These are phyloP conservation scores for Podaxis mareebaensis DNA, from an alignment of 768 basidiomycete species.

Conservation along the genomic window DNA sequence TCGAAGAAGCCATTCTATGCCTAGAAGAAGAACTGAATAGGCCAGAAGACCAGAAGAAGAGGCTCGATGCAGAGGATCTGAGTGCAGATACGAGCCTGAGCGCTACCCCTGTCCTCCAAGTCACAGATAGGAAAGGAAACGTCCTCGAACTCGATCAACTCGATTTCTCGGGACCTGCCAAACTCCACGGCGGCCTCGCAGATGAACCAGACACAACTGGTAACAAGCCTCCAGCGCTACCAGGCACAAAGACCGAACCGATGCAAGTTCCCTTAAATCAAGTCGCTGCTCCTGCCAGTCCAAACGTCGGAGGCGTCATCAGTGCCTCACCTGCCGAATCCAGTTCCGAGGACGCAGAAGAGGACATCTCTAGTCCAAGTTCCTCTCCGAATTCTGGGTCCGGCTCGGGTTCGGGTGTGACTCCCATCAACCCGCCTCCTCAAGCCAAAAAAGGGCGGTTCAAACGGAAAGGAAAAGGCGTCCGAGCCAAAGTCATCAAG, in stretches of 20 bases:
- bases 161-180: slow-evolving; percentile 59
- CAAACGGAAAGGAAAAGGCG: slow-evolving; percentile 21
- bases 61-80: slow-evolving; percentile 51
- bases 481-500: slow-evolving; percentile 19
- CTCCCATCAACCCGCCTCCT: slow-evolving; percentile 18
- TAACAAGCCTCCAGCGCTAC: slow-evolving; percentile 16
- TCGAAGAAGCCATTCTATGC: slow-evolving; percentile 80
- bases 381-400: background rate
- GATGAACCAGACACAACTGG: slow-evolving; percentile 18
- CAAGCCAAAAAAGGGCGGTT: slow-evolving; percentile 20
- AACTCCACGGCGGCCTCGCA: slow-evolving; percentile 16
- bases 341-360: slow-evolving; percentile 24
- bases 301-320: slow-evolving; percentile 2
- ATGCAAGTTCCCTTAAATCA: slow-evolving; percentile 43
- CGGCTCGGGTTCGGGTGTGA: slow-evolving; percentile 3
- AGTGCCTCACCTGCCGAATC: slow-evolving; percentile 14
- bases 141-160: slow-evolving; percentile 43
- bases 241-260: slow-evolving; percentile 40
- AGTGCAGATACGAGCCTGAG: slow-evolving; percentile 50
- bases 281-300: slow-evolving; percentile 24
- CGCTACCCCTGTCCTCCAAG: slow-evolving; percentile 50
- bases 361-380: slow-evolving; percentile 4
- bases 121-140: slow-evolving; percentile 39
- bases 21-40: slow-evolving; percentile 84
- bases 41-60: slow-evolving; percentile 69